Conservation (phyloP, 1,139 yeast genomes). For the Taphrina betulina region DNA sequence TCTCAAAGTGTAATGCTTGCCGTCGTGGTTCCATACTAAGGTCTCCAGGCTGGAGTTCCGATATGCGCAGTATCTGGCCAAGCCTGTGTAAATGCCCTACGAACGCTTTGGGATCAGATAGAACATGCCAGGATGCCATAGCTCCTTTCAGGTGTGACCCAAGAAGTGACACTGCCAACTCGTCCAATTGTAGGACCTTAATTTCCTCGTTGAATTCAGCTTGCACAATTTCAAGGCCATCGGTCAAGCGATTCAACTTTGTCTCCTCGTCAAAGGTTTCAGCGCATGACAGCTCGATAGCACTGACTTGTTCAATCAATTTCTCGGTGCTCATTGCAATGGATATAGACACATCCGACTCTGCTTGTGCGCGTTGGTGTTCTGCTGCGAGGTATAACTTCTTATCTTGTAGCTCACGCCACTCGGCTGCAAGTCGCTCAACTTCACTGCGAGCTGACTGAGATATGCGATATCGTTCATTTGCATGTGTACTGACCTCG, state of each 20-base stretch:
- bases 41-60: neutral
- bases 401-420: conserved; percentile 41
- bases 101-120: conserved; percentile 42
- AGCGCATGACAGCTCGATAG: conserved; percentile 15
- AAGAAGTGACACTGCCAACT: conserved; percentile 43
- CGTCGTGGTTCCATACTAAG: neutral
- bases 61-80: conserved; percentile 39
- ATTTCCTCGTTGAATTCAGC: conserved; percentile 39
- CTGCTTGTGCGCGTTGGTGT: conserved; percentile 37
- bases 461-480: conserved; percentile 36
- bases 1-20: conserved; percentile 43
- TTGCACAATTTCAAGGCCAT: conserved; percentile 40
- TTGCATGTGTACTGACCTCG: conserved; percentile 25
- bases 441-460: conserved; percentile 42
- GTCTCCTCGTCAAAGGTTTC: conserved; percentile 4
- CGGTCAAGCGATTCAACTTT: conserved; percentile 34
- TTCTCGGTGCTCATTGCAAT: conserved; percentile 36
- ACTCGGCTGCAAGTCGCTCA: conserved; percentile 40
- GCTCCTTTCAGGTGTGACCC: conserved; percentile 41
- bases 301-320: conserved; percentile 24
- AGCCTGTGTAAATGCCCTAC: conserved; percentile 42
- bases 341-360: conserved; percentile 38
- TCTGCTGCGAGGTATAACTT: conserved; percentile 40
- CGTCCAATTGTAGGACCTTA: conserved; percentile 39
- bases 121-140: conserved; percentile 47